Evolutionary conservation across 305 asterid species (phyloP).

Genomic region (Fraxinus sp.): DNA sequence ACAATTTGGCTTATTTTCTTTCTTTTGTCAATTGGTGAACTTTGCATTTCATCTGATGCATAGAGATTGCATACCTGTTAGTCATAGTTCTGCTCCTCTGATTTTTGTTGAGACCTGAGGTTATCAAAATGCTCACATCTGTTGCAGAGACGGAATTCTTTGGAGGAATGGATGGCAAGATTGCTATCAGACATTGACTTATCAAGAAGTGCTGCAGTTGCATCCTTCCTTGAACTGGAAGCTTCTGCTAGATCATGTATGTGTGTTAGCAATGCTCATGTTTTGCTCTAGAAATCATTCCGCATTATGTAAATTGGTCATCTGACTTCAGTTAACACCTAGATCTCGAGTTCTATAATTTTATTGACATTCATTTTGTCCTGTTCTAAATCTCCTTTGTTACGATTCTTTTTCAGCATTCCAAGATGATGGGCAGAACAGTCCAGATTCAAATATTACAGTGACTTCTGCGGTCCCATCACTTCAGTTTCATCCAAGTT

Average conservation of each 20-base stretch:
- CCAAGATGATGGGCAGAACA: constrained; percentile 67
- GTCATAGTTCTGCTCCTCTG: constrained; percentile 21
- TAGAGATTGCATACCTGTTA: constrained; percentile 19
- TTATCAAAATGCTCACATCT: constrained; percentile 27
- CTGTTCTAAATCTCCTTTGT: constrained; percentile 12
- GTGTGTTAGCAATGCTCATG: constrained; percentile 29
- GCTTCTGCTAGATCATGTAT: constrained; percentile 96
- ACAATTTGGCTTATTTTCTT: not conserved
- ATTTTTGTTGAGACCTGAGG: constrained; percentile 7
- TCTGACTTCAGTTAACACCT: constrained; percentile 17
- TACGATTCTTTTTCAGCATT: constrained; percentile 59
- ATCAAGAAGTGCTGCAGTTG: constrained; percentile 79
- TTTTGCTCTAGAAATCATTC: constrained; percentile 6
- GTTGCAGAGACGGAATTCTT: constrained; percentile 73
- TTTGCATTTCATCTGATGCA: constrained; percentile 8
- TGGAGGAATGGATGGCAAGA: constrained; percentile 93
- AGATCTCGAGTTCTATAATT: constrained; percentile 15
- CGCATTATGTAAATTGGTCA: not conserved
- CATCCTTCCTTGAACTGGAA: constrained; percentile 96
- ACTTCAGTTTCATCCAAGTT: constrained; percentile 46
- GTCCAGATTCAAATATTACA: constrained; percentile 47
- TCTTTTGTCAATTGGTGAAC: not conserved
- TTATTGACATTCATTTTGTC: constrained; percentile 12
- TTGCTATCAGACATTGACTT: constrained; percentile 83
- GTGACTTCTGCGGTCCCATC: constrained; percentile 44